phyloP scores from a whole-genome alignment of 129 eudicot species.

The Dittrichia graveolens region DNA sequence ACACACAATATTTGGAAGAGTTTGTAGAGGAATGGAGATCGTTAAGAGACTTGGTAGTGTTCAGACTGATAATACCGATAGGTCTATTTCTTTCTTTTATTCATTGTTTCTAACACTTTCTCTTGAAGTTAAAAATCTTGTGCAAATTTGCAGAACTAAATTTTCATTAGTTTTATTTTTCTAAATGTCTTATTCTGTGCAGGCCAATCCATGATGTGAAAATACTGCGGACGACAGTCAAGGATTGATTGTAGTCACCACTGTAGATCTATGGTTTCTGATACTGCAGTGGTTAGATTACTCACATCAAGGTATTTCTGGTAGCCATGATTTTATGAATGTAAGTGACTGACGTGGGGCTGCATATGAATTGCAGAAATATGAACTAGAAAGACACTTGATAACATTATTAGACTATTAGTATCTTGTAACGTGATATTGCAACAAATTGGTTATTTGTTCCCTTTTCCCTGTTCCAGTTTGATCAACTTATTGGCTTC shows the following conservation, averaged over 20 bases:
- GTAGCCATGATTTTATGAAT: slow-evolving; percentile 23
- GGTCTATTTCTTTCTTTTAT: slow-evolving; percentile 46
- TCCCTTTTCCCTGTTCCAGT: slow-evolving; percentile 10
- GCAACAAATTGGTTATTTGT: slow-evolving; percentile 18
- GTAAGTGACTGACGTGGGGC: slow-evolving; percentile 9
- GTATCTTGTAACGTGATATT: slow-evolving; percentile 33
- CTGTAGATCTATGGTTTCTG: background rate
- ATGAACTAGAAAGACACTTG: background rate
- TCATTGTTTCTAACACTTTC: background rate
- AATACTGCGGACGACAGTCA: slow-evolving; percentile 59
- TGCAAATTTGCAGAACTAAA: background rate
- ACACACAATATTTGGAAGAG: slow-evolving; percentile 98
- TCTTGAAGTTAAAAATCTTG: background rate
- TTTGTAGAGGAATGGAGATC: slow-evolving; percentile 95
- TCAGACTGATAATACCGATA: slow-evolving; percentile 88
- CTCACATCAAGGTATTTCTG: slow-evolving; percentile 21
- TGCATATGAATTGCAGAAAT: slow-evolving; percentile 11
- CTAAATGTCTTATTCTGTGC: slow-evolving; percentile 14
- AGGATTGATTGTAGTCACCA: slow-evolving; percentile 40
- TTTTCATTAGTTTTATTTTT: background rate
- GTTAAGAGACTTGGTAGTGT: slow-evolving; percentile 96
- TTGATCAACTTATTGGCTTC: slow-evolving; percentile 21
- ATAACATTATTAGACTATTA: slow-evolving; percentile 6
- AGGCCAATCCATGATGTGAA: slow-evolving; percentile 86
- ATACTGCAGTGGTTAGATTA: slow-evolving; percentile 18